Conservation (phyloP, 345 rosid species). For the Cardiospermum halicacabum region DNA sequence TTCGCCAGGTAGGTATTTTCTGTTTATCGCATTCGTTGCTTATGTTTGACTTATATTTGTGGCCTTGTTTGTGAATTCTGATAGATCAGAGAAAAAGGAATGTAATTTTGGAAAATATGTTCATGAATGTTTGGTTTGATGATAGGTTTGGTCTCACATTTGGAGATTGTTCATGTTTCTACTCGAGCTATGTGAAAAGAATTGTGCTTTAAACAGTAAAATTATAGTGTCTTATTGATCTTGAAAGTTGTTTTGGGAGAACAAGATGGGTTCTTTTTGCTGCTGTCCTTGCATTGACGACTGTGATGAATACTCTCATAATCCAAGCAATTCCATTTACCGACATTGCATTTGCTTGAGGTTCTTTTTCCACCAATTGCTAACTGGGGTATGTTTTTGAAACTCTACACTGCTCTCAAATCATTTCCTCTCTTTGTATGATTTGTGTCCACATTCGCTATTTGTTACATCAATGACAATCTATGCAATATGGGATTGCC, state of each 20-base stretch:
- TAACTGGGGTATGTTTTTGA: slow-evolving; percentile 45
- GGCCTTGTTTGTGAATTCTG: neutral
- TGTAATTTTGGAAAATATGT: neutral
- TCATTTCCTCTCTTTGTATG: neutral
- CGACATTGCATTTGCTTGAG: slow-evolving; percentile 49
- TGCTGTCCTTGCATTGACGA: slow-evolving; percentile 59
- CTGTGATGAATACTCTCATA: slow-evolving; percentile 40
- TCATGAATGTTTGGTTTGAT: neutral
- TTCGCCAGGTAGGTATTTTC: neutral
- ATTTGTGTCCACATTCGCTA: neutral
- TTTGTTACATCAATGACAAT: neutral
- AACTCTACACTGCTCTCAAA: slow-evolving; percentile 1
- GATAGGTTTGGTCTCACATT: slow-evolving; percentile 11
- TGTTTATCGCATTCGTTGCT: neutral
- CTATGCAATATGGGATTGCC: slow-evolving; percentile 1
- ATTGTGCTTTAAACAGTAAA: neutral
- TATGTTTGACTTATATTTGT: neutral
- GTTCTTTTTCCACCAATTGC: slow-evolving; percentile 44
- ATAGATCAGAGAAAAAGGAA: neutral
- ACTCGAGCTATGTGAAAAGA: neutral
- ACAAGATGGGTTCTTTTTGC: slow-evolving; percentile 48
- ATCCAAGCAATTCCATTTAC: slow-evolving; percentile 42
- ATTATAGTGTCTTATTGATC: neutral
- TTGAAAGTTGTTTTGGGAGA: slow-evolving; percentile 1
- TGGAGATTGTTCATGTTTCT: neutral